phyloP scores from a whole-genome alignment of 2,329 filamentous ascomycete species.

The Hymenoscyphus fraxineus region DNA sequence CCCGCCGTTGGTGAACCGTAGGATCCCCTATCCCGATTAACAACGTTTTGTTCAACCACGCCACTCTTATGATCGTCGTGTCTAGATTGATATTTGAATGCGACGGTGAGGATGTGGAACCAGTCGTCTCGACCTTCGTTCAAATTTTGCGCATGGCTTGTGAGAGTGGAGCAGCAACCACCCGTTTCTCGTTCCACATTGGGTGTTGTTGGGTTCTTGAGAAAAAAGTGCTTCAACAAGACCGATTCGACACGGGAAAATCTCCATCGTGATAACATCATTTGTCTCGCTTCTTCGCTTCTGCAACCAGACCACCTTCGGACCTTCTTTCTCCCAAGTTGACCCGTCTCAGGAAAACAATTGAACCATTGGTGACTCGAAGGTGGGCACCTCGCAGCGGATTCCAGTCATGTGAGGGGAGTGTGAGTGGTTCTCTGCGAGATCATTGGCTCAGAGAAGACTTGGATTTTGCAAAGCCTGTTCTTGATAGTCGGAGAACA shows the following conservation, averaged over 20 bases:
- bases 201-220: conserved; percentile 17
- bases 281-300: conserved; percentile 8
- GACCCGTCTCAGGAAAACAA: conserved; percentile 18
- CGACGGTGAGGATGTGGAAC: conserved; percentile 9
- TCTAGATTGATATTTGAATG: conserved; percentile 4
- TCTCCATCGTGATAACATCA: conserved; percentile 8
- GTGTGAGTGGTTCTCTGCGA: conserved; percentile 27
- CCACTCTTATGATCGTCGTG: background rate
- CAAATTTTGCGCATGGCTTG: conserved; percentile 9
- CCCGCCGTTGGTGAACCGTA: conserved; percentile 6
- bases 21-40: background rate
- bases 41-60: conserved; percentile 3
- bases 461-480: conserved; percentile 17
- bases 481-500: conserved; percentile 15
- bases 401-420: conserved; percentile 32
- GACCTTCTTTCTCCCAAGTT: conserved; percentile 21
- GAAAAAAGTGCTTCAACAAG: conserved; percentile 17
- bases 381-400: conserved; percentile 30
- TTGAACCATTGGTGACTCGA: conserved; percentile 10
- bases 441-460: conserved; percentile 23
- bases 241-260: conserved; percentile 22
- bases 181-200: conserved; percentile 17
- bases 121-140: conserved; percentile 2
- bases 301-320: conserved; percentile 17
- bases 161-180: conserved; percentile 6